These are phyloP conservation scores for Salinomyces thailandicus DNA, from an alignment of 2,329 filamentous ascomycete species.

Conservation along the genomic window DNA sequence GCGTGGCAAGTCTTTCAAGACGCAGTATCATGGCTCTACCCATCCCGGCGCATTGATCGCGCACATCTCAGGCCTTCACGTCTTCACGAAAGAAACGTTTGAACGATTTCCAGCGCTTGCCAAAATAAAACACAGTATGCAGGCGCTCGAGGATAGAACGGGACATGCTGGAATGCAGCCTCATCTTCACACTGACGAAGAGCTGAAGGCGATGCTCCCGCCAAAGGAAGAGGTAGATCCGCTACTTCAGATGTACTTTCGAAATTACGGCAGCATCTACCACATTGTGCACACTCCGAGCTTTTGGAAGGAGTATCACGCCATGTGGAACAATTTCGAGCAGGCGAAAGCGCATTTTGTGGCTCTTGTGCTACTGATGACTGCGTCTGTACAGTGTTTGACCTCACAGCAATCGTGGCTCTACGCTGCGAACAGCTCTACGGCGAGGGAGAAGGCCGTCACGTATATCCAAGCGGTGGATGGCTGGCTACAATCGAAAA, in stretches of 20 bases:
- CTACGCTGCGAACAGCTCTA: conserved; percentile 35
- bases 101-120: conserved; percentile 26
- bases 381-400: conserved; percentile 29
- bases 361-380: conserved; percentile 31
- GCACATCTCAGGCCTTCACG: conserved; percentile 19
- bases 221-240: conserved; percentile 30
- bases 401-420: conserved; percentile 20
- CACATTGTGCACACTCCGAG: conserved; percentile 45
- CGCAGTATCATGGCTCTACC: conserved; percentile 35
- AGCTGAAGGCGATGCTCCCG: conserved; percentile 30
- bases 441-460: conserved; percentile 30
- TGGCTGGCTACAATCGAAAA: conserved; percentile 34
- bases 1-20: conserved; percentile 35
- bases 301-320: conserved; percentile 42
- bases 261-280: conserved; percentile 41
- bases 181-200: conserved; percentile 18
- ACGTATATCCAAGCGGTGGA: conserved; percentile 32
- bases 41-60: conserved; percentile 27
- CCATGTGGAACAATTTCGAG: conserved; percentile 35
- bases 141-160: conserved; percentile 13
- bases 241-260: conserved; percentile 39
- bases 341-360: conserved; percentile 25
- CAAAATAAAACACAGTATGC: conserved; percentile 20
- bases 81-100: conserved; percentile 21
- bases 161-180: conserved; percentile 15